Evolutionary conservation across 495 filamentous ascomycete species (phyloP).

Genomic region (Penicillium canariense): DNA sequence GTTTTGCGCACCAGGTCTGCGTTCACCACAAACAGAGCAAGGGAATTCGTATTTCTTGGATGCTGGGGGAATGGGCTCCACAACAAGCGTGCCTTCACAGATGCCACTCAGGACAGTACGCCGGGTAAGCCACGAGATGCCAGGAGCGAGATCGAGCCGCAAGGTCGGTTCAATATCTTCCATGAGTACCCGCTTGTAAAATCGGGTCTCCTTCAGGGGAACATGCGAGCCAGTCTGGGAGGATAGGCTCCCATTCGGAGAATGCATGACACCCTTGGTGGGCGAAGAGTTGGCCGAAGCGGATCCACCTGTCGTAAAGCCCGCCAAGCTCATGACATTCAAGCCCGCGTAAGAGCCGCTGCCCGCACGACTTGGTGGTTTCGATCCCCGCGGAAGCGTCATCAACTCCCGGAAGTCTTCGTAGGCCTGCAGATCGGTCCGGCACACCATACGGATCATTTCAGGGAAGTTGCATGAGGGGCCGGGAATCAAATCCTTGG

Average conservation of each 20-base stretch:
- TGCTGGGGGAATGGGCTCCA: constrained; percentile 75
- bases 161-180: constrained; percentile 96
- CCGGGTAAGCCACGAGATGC: constrained; percentile 88
- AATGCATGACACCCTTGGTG: constrained; percentile 39
- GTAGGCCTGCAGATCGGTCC: constrained; percentile 76
- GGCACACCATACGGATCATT: constrained; percentile 75
- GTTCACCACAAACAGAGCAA: constrained; percentile 88
- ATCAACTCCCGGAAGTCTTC: constrained; percentile 83
- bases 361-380: constrained; percentile 59
- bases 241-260: constrained; percentile 39
- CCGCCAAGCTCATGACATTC: constrained; percentile 59
- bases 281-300: constrained; percentile 44
- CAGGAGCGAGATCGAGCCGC: constrained; percentile 82
- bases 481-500: constrained; percentile 65
- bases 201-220: constrained; percentile 82
- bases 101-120: constrained; percentile 79
- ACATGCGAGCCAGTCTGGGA: constrained; percentile 38
- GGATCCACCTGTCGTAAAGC: constrained; percentile 45
- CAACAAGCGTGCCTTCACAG: constrained; percentile 79
- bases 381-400: constrained; percentile 59
- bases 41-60: constrained; percentile 61
- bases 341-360: constrained; percentile 68
- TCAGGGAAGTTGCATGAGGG: constrained; percentile 84
- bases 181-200: constrained; percentile 81
- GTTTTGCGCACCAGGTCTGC: constrained; percentile 63